Evolutionary conservation across 805 yeast species (phyloP), one percentile per base, ranked within the genome.

Genomic region (Kuraishia ogatae): DNA sequence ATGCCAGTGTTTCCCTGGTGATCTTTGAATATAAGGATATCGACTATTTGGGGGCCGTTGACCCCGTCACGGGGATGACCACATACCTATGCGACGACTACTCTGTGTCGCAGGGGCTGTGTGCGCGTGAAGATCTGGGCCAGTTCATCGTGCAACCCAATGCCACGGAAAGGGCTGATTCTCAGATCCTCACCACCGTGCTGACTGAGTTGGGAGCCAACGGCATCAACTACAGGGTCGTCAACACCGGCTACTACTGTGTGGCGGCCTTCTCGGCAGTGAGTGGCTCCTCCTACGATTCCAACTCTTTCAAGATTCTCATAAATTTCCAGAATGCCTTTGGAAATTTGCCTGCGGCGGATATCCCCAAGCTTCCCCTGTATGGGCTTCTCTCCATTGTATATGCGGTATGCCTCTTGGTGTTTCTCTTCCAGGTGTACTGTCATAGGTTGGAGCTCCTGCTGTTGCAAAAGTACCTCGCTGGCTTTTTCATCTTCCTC

Each of bases 241-340:
- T 76, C 56, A 76, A 78, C 56, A 90, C 98, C 1, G 98, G 98
- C 6, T 94, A 87, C 69, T 94, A 92, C 71, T 94, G 99, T 74
- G 87, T 93, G 48, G 84, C 91, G 1, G 85, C 96, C 0, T 82
- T 75, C 60, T 76, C 82, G 23, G 71, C 79, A 23, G 61, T 68
- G 19, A 66, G 66, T 51, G 60, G 64, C 19, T 67, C 71, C 11
- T 55, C 61, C 17, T 52, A 54, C 1, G 54, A 55, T 6, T 54
- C 58, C 8, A 66, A 67, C 50, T 74, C 73, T 21, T 94, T 85
- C 69, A 68, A 76, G 53, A 87, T 93, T 17, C 69, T 72, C n/a
- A 86, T 87, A 50, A 85, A 85, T 62, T 94, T 89, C 71, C 94
- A 90, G 73, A 94, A 92, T 71, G 88, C 98, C 2, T 94, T 81